These are phyloP conservation scores for Protomyces macrosporus DNA, from an alignment of 1,139 yeast genomes.

Conservation along the genomic window DNA sequence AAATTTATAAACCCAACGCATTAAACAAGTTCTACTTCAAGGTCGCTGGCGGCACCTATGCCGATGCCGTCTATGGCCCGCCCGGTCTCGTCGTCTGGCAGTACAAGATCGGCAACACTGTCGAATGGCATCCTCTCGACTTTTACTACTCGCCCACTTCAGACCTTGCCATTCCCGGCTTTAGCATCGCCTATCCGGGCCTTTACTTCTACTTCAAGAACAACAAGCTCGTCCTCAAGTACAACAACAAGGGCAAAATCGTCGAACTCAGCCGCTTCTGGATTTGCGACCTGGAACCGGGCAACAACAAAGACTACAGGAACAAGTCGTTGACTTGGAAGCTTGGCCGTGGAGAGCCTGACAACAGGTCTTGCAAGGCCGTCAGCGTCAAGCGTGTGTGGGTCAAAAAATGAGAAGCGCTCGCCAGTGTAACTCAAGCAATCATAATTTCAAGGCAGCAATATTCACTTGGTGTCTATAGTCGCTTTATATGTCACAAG, in stretches of 20 bases:
- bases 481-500: no score
- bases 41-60: not conserved
- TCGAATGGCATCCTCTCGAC: not conserved
- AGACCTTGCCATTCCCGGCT: not conserved
- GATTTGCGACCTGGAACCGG: not conserved
- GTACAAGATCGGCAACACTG: not conserved
- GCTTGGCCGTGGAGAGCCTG: slow-evolving; percentile 5
- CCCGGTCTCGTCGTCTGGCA: slow-evolving; percentile 9
- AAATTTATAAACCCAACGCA: not conserved
- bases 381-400: slow-evolving; percentile 17
- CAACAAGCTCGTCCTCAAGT: not conserved
- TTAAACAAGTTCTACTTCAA: not conserved
- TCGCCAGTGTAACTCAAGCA: no score
- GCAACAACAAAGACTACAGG: not conserved
- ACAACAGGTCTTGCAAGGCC: slow-evolving; percentile 5
- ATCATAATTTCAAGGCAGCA: no score
- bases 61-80: not conserved
- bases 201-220: not conserved
- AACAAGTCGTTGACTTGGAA: slow-evolving; percentile 7
- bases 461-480: no score
- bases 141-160: slow-evolving; percentile 9
- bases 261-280: not conserved
- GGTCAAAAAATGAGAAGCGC: no score
- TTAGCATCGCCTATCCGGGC: not conserved
- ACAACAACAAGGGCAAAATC: not conserved